phyloP scores from a whole-genome alignment of 139 green algal genomes.

The Ostreobium quekettii region DNA sequence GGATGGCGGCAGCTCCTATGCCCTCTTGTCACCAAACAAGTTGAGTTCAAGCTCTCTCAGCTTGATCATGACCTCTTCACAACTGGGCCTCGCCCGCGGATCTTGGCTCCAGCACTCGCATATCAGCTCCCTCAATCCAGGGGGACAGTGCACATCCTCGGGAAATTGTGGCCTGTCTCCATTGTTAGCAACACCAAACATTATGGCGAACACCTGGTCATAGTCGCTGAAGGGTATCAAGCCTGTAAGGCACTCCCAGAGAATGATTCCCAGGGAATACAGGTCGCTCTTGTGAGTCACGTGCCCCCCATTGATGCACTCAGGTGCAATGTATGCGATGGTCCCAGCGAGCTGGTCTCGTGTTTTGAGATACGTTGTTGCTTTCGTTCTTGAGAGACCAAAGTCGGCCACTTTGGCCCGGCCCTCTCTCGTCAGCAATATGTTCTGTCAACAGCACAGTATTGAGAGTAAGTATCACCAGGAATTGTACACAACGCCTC shows the following conservation, averaged over 20 bases:
- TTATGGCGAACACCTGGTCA: background rate
- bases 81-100: background rate
- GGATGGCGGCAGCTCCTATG: no score
- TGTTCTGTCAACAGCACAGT: no score
- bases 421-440: conserved; percentile 50
- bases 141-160: background rate
- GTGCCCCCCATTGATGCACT: conserved; percentile 33
- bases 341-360: conserved; percentile 25
- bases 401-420: conserved; percentile 54
- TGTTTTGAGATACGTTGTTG: conserved; percentile 24
- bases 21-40: background rate
- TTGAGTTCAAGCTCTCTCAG: background rate
- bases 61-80: background rate
- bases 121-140: background rate
- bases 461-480: no score
- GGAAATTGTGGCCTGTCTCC: background rate
- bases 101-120: background rate
- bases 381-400: conserved; percentile 21
- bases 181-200: background rate
- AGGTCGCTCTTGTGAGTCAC: conserved; percentile 34
- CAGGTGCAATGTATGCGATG: conserved; percentile 33
- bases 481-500: no score
- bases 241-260: background rate
- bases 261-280: conserved; percentile 27
- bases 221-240: background rate